phyloP scores from a whole-genome alignment of 208 protist species.

The Trypanosomatidae sp. region DNA sequence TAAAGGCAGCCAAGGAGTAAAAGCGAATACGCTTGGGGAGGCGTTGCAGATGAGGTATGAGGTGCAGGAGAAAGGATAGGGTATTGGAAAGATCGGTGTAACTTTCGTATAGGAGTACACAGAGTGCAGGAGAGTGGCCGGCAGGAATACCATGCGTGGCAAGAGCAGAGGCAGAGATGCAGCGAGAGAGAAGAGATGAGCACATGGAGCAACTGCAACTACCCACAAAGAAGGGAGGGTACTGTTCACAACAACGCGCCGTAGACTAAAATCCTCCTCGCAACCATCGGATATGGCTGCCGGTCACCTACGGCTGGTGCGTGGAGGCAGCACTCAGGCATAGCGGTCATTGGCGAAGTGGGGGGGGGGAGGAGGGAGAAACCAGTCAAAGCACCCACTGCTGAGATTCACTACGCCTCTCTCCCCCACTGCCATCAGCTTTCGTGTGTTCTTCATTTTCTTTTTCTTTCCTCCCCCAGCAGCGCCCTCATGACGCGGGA shows the following conservation, averaged over 20 bases:
- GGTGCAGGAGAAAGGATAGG: neutral
- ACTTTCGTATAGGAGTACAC: neutral
- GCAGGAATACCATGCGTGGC: neutral
- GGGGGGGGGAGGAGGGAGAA: neutral
- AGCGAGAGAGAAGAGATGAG: neutral
- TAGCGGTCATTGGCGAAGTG: neutral
- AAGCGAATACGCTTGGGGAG: neutral
- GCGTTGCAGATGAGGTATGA: neutral
- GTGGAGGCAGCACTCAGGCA: neutral
- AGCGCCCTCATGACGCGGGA: neutral
- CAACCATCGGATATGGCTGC: neutral
- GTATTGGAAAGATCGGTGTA: neutral
- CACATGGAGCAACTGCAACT: neutral
- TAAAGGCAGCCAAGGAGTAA: neutral
- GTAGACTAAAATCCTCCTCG: neutral
- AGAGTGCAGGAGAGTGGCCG: neutral
- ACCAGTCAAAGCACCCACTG: neutral
- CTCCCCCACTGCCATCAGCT: no score
- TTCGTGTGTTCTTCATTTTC: neutral
- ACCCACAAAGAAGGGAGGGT: neutral
- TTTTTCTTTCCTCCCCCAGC: neutral
- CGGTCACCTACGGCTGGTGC: neutral
- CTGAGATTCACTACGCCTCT: neutral
- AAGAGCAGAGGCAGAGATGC: neutral
- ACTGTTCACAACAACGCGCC: neutral